Conservation (phyloP, 169 alveolate species). For the Theileria orientalis region DNA sequence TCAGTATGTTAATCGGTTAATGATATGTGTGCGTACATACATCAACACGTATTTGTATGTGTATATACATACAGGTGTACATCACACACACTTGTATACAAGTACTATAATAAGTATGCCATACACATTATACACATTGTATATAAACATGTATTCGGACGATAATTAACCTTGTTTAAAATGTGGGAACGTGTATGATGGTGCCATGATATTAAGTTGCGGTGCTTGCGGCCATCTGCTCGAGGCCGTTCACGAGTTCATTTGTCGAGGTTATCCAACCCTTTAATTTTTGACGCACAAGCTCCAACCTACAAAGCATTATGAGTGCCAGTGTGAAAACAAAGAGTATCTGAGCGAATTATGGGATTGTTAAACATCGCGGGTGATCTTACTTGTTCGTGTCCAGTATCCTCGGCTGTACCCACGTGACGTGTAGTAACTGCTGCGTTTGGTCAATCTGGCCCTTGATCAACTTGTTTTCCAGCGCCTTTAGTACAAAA, state of each 20-base stretch:
- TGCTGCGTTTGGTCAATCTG: constrained; percentile 72
- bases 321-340: background rate
- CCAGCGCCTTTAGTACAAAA: constrained; percentile 73
- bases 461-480: constrained; percentile 67
- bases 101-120: too few relatives aligned
- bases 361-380: background rate
- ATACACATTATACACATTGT: too few relatives aligned
- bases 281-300: constrained; percentile 33
- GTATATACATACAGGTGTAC: too few relatives aligned
- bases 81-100: too few relatives aligned
- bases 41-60: too few relatives aligned
- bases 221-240: constrained; percentile 23
- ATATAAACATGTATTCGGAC: too few relatives aligned
- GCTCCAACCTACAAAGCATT: constrained; percentile 55
- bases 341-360: constrained; percentile 8
- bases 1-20: too few relatives aligned
- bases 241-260: constrained; percentile 48
- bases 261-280: constrained; percentile 62
- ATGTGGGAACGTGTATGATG: too few relatives aligned
- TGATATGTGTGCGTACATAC: too few relatives aligned
- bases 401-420: constrained; percentile 73
- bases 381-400: constrained; percentile 55
- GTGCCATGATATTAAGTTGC: background rate
- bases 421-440: constrained; percentile 72
- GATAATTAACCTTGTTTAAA: too few relatives aligned